Conservation (phyloP, 768 basidiomycete genomes). For the Naganishia vaughanmartiniae region DNA sequence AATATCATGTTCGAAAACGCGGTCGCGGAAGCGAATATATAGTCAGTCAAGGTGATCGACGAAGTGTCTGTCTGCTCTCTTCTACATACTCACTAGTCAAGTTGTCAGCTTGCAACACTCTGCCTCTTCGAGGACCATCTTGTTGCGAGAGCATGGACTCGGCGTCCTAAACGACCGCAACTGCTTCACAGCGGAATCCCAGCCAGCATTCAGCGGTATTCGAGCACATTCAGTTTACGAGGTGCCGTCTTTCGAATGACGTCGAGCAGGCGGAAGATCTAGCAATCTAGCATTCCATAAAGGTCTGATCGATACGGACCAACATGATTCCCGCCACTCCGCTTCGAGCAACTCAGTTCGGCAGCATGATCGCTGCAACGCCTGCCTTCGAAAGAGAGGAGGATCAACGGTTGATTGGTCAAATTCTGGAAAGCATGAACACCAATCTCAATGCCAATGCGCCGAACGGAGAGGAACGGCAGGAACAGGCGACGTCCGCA, state of each 20-base stretch:
- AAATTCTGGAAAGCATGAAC: slow-evolving; percentile 24
- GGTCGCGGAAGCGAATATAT: not conserved
- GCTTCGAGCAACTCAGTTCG: slow-evolving; percentile 23
- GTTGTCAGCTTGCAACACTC: not conserved
- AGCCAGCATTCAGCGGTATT: not conserved
- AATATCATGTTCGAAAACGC: not conserved
- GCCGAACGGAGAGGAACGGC: not conserved
- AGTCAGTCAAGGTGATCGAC: not conserved
- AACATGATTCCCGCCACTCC: slow-evolving; percentile 27
- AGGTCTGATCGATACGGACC: not conserved
- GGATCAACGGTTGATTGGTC: slow-evolving; percentile 24
- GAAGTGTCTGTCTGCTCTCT: not conserved
- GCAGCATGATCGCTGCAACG: slow-evolving; percentile 25
- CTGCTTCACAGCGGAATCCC: not conserved
- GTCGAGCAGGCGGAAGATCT: not conserved
- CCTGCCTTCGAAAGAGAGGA: slow-evolving; percentile 17
- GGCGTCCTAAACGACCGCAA: not conserved
- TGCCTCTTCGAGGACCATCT: not conserved
- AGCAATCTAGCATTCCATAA: not conserved
- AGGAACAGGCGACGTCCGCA: not conserved
- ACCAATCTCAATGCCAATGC: not conserved
- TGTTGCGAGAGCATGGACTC: not conserved
- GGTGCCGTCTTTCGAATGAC: not conserved
- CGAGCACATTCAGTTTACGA: not conserved
- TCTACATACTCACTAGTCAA: not conserved